Evolutionary conservation across 805 yeast genomes (phyloP), one percentile per base, ranked within the genome.

Genomic region (Metschnikowia baotianmanensis): DNA sequence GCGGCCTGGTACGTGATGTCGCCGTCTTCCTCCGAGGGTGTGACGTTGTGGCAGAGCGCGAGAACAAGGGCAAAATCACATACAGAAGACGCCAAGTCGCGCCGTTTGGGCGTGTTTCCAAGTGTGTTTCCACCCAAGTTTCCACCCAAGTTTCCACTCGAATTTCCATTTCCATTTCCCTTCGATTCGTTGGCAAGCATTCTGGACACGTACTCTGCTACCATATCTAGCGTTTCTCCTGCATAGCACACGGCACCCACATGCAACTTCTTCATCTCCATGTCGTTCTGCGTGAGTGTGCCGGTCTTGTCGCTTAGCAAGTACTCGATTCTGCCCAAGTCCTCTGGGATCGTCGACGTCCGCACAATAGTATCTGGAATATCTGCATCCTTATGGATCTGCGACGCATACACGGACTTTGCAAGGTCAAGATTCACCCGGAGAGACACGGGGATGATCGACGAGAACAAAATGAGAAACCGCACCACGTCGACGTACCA

Each of bases 331-430:
- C 99, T 75, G 20, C 99, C 99, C 48, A 93, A 71, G 64, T 93
- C 99, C 62, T 93, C 99, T 1, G 99, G 99, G 32, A 93, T 93
- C 0, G 99, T 95, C 42, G 96, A 87, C 1, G 99, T 93, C 58
- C 99, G 79, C 4, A 95, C 99, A 38, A 95, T 80, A 0, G 98
- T 90, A 6, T 82, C 87, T 2, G 87, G 82, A 15, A 93, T 93
- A 4, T 80, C 72, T 12, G 59, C 49, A 59, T 93, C 99, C 46
- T 86, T 89, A 60, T 93, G 95, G 47, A 95, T 93, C 59, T 93
- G 96, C 45, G 86, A 81, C 1, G 98, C 96, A 58, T 93, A 93
- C 2, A 93, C 97, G 0, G 96, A 83, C 61, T 93, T 93, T 8
- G 96, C 99, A 57, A 93, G 76, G 61, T 93, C 99, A 29, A 93